Conservation (phyloP, 768 basidiomycete genomes). For the Calocera cornea region DNA sequence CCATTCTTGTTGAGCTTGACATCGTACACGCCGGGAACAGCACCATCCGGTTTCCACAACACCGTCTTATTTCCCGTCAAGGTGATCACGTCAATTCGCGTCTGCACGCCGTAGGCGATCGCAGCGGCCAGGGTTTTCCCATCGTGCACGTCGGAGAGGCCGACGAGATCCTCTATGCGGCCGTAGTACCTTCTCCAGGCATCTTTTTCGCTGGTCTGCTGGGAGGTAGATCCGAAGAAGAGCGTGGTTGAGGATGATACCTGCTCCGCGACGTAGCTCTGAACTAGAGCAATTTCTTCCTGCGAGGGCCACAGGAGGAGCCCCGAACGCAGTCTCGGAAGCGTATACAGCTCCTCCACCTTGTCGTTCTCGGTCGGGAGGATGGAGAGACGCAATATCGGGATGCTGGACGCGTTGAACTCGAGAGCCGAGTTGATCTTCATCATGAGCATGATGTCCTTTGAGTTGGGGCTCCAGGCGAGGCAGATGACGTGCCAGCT, state of each 20-base stretch:
- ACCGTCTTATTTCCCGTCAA: conserved; percentile 1
- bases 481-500: neutral
- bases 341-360: neutral
- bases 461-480: conserved; percentile 6
- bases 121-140: conserved; percentile 4
- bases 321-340: neutral
- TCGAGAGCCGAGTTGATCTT: neutral
- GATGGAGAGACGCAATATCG: neutral
- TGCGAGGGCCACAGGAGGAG: neutral
- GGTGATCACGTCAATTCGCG: conserved; percentile 10
- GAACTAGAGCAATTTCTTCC: neutral
- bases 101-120: conserved; percentile 5
- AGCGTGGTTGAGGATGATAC: neutral
- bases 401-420: neutral
- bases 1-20: conserved; percentile 5
- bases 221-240: neutral
- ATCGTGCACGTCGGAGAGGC: neutral
- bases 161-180: neutral
- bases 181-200: neutral
- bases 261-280: neutral
- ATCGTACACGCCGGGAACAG: neutral
- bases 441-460: neutral
- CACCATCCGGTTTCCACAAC: neutral
- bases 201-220: neutral
- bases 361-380: neutral